Evolutionary conservation across 352 stramenopile species (phyloP).

Genomic region (Globisporangium emineosum): DNA sequence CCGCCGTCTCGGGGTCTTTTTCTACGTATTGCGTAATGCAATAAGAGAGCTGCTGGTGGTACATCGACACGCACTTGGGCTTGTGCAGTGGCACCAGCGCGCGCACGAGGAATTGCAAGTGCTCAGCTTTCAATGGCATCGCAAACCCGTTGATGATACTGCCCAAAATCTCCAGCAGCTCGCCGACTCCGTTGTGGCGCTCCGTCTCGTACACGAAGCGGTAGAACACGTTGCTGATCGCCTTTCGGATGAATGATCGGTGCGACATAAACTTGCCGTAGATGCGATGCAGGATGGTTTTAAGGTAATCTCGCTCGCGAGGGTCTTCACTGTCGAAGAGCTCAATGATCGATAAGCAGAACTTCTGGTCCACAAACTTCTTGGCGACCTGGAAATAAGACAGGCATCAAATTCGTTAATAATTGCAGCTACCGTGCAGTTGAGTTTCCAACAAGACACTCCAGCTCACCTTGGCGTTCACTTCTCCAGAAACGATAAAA

Average conservation of each 20-base stretch:
- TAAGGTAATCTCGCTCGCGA: conserved; percentile 98
- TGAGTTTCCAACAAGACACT: background rate
- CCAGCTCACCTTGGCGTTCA: conserved; percentile 90
- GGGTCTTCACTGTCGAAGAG: conserved; percentile 96
- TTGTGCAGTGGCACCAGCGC: conserved; percentile 99
- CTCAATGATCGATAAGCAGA: conserved; percentile 95
- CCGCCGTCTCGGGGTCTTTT: conserved; percentile 97
- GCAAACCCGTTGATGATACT: conserved; percentile 99
- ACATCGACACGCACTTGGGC: conserved; percentile 95
- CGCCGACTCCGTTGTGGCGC: conserved; percentile 93
- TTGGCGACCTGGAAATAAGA: conserved; percentile 76
- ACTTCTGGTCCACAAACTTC: conserved; percentile 98
- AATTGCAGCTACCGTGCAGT: background rate
- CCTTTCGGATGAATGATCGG: conserved; percentile 96
- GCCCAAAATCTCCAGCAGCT: conserved; percentile 97
- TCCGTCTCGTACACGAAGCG: conserved; percentile 98
- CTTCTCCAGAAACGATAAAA: conserved; percentile 97
- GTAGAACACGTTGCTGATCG: conserved; percentile 99
- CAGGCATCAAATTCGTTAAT: background rate
- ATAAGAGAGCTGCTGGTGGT: conserved; percentile 99
- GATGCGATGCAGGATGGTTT: conserved; percentile 99
- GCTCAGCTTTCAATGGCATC: conserved; percentile 98
- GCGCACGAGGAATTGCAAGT: conserved; percentile 94
- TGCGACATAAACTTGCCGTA: conserved; percentile 99
- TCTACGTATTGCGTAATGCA: conserved; percentile 99